Evolutionary conservation across 2,329 filamentous ascomycete genomes (phyloP).

Genomic region (Penicillium sp.): DNA sequence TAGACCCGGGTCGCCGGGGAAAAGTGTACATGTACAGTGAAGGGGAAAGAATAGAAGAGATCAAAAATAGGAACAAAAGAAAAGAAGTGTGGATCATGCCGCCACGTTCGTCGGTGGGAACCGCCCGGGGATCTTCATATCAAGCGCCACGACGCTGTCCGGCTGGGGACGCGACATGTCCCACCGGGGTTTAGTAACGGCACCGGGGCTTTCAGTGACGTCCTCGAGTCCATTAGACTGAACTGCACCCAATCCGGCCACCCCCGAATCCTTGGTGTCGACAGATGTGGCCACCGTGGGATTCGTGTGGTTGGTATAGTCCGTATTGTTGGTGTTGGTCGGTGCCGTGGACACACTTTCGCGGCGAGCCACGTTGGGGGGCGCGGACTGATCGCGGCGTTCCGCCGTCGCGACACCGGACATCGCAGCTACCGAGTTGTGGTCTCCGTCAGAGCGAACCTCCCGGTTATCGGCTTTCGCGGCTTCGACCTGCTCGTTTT

Average conservation of each 20-base stretch:
- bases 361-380: slow-evolving; percentile 22
- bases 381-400: slow-evolving; percentile 21
- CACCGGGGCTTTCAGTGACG: slow-evolving; percentile 2
- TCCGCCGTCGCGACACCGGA: slow-evolving; percentile 17
- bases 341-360: slow-evolving; percentile 36
- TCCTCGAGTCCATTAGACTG: slow-evolving; percentile 11
- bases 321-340: slow-evolving; percentile 35
- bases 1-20: background rate
- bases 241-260: slow-evolving; percentile 9
- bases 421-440: slow-evolving; percentile 16
- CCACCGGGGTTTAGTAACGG: background rate
- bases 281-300: slow-evolving; percentile 35
- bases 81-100: slow-evolving; percentile 18
- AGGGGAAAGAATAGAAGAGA: slow-evolving; percentile 3
- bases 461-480: slow-evolving; percentile 16
- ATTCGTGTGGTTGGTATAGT: slow-evolving; percentile 35
- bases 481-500: slow-evolving; percentile 12
- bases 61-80: slow-evolving; percentile 5
- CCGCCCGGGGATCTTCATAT: slow-evolving; percentile 37
- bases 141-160: slow-evolving; percentile 32
- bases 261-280: slow-evolving; percentile 17
- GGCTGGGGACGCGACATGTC: slow-evolving; percentile 18
- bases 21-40: slow-evolving; percentile 14
- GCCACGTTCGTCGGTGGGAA: slow-evolving; percentile 34
- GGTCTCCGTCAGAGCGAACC: slow-evolving; percentile 18